Base-by-base conservation (phyloP, 177 flowering plant genomes). In the Tripterygium wilfordii region DNA sequence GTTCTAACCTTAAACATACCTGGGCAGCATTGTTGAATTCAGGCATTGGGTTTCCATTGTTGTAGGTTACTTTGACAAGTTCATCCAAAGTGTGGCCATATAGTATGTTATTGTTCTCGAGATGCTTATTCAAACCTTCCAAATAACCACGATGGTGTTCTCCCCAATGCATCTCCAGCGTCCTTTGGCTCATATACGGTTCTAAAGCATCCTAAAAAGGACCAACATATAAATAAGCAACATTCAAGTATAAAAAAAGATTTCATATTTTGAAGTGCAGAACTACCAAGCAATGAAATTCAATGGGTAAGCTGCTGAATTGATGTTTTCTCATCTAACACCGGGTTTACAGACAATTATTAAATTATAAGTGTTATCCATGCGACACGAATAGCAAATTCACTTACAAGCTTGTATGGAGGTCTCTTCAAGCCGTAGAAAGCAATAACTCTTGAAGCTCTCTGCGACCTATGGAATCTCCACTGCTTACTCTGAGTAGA, bases 11-110 rank as follows among this genome's bases (percentile, higher is more conserved):
- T 13, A 16, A 14, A 50, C 54, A 35, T 49, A 91, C 96, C 96
- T 88, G 88, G 19, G 95, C 88, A 49, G 95, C 96, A 77, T 82
- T 75, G 59, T 85, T 85, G 57, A 85, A 91, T 54, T 85, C 96
- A 16, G 83, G 85, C 16, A 80, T 51, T 3, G 96, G 98, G 60
- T 85, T 92, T 36, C 98, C 98, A 66, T 73, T 77, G 71, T 92
- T 92, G 61, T 92, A 88, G 10, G 96, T 75, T 32, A 64, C 76
- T 80, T 76, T 82, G 60, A 92, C 73, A 49, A 92, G 85, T 62
- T 88, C 96, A 50, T 88, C 87, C 85, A 85, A 16, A 1, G 95
- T 92, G 60, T 56, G 68, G 31, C 95, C 96, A 71, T 92, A 92
- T 22, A 92, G 61, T 55, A 60, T 51, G 43, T 79, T 73, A 55